Conservation (phyloP, 768 basidiomycete genomes). For the Kwoniella mangroviensis region DNA sequence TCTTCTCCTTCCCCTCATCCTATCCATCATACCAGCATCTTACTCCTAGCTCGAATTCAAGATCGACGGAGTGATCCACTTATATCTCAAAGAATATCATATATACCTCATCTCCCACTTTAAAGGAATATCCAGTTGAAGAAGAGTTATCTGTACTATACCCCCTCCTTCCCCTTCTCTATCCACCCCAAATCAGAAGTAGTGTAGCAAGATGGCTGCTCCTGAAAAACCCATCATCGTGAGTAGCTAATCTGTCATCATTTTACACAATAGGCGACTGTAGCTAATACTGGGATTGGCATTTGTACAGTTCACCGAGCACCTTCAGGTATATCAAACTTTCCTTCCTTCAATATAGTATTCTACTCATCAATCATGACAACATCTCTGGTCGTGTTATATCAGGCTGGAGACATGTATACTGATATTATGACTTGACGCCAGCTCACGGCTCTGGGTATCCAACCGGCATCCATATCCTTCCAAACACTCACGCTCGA, state of each 20-base stretch:
- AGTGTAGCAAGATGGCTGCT: conserved; percentile 22
- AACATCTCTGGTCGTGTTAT: not conserved
- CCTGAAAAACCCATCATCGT: conserved; percentile 54
- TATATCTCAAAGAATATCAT: not conserved
- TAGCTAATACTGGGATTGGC: conserved; percentile 1
- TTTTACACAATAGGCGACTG: not conserved
- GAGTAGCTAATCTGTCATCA: conserved; percentile 22
- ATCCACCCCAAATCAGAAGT: not conserved
- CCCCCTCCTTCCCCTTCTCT: not conserved
- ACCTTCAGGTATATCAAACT: conserved; percentile 56
- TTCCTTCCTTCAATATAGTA: not conserved
- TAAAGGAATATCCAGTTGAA: not conserved
- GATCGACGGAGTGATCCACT: too few species aligned
- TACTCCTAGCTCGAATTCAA: too few species aligned
- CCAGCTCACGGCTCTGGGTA: conserved; percentile 88
- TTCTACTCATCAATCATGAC: not conserved
- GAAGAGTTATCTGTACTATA: not conserved
- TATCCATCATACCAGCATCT: not conserved
- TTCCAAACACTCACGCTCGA: conserved; percentile 97
- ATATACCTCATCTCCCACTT: not conserved
- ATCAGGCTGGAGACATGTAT: not conserved
- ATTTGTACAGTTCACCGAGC: conserved; percentile 58
- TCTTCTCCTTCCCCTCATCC: not conserved
- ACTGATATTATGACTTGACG: not conserved
- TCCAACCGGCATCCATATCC: conserved; percentile 95